Evolutionary conservation across 768 basidiomycete genomes (phyloP).

Genomic region (Cystofilobasidium ferigula): DNA sequence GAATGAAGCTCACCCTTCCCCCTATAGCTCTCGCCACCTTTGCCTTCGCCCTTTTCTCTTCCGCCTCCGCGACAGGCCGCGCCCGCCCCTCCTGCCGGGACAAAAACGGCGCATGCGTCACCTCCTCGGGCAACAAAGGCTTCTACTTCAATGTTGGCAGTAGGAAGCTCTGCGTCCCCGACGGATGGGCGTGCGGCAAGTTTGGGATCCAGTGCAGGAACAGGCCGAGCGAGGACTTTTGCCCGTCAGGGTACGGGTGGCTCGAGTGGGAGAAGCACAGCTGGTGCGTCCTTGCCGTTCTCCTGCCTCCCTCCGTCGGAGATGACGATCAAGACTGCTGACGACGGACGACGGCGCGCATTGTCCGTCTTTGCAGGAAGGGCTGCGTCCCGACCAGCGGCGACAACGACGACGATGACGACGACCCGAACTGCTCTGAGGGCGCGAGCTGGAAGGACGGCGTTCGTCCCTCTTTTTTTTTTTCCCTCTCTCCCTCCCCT

Average conservation of each 20-base stretch:
- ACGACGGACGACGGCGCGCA: no score
- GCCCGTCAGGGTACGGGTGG: neutral
- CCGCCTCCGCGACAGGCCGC: neutral
- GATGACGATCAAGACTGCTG: neutral
- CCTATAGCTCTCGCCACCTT: neutral
- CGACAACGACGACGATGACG: conserved; percentile 2
- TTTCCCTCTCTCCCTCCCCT: no score
- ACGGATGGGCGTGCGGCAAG: neutral
- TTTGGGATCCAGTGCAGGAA: neutral
- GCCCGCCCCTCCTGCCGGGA: neutral
- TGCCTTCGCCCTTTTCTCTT: neutral
- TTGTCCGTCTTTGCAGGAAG: neutral
- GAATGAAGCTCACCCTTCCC: neutral
- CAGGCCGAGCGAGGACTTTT: neutral
- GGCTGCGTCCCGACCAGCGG: neutral
- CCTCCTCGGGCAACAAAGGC: neutral
- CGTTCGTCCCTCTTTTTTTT: neutral
- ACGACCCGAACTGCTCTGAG: conserved; percentile 1
- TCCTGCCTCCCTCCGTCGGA: neutral
- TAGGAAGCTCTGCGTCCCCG: neutral
- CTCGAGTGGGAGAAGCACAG: no score
- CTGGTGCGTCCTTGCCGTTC: neutral
- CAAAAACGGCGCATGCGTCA: neutral
- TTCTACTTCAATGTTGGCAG: neutral
- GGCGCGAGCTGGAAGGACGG: neutral